These are phyloP conservation scores for Herpotrichia juniperi DNA, from an alignment of 2,329 filamentous ascomycete species.

Conservation along the genomic window DNA sequence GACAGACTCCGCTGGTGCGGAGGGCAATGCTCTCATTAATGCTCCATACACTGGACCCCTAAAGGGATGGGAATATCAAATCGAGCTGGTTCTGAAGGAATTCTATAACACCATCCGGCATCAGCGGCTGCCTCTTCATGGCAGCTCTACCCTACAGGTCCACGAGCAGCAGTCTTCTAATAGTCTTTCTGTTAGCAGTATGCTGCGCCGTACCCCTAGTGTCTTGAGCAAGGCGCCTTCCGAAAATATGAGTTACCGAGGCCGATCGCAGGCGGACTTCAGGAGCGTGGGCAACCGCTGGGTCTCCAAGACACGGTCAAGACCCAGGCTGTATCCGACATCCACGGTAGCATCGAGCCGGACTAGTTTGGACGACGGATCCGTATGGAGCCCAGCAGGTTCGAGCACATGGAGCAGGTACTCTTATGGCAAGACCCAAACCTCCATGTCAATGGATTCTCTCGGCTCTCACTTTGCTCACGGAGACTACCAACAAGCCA, in stretches of 20 bases:
- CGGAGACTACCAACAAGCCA: constrained; percentile 90
- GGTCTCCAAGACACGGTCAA: constrained; percentile 84
- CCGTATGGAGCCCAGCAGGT: constrained; percentile 86
- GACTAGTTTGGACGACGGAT: constrained; percentile 92
- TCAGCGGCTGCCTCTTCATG: constrained; percentile 84
- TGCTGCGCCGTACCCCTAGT: constrained; percentile 85
- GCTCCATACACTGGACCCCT: constrained; percentile 75
- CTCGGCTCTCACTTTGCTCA: constrained; percentile 77
- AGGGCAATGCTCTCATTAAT: constrained; percentile 79
- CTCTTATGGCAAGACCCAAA: constrained; percentile 87
- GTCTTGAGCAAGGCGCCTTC: constrained; percentile 93
- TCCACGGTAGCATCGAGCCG: constrained; percentile 88
- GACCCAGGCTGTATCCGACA: constrained; percentile 74
- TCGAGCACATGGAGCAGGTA: constrained; percentile 97
- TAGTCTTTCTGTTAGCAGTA: constrained; percentile 71
- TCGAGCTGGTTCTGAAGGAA: constrained; percentile 89
- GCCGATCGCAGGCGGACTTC: constrained; percentile 69
- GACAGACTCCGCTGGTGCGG: constrained; percentile 47
- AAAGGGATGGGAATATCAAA: constrained; percentile 83
- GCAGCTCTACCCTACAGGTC: constrained; percentile 61
- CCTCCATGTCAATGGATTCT: constrained; percentile 91
- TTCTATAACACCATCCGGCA: constrained; percentile 91
- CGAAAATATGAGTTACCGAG: constrained; percentile 75
- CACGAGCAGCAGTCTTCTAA: constrained; percentile 57
- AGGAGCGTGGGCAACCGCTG: constrained; percentile 71